Conservation (phyloP, 1,284 basidiomycete species). For the Agaricales sp. region DNA sequence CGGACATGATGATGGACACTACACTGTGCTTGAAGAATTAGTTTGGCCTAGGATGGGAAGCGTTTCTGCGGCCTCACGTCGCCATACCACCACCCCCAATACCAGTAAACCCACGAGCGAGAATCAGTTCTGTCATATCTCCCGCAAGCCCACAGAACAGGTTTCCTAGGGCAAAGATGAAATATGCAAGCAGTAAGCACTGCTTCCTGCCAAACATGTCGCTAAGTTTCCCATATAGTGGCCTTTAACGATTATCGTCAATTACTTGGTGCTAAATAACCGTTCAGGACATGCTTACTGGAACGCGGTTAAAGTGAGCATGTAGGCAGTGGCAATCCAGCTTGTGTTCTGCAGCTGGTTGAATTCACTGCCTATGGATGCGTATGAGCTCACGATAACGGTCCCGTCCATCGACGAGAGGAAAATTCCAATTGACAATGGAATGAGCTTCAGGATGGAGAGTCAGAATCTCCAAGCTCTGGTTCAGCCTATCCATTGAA, state of each 20-base stretch:
- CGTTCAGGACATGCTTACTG: constrained; percentile 31
- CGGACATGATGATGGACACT: constrained; percentile 52
- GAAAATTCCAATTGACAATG: constrained; percentile 49
- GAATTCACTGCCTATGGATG: constrained; percentile 51
- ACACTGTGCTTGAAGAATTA: constrained; percentile 34
- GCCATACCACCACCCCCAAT: constrained; percentile 58
- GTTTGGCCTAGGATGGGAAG: background rate
- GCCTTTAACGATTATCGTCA: constrained; percentile 22
- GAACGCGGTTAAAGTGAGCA: constrained; percentile 50
- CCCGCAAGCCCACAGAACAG: constrained; percentile 42
- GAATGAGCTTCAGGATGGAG: constrained; percentile 45
- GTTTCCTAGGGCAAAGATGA: constrained; percentile 42
- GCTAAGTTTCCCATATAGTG: constrained; percentile 53
- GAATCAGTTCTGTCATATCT: constrained; percentile 46
- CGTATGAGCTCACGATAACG: constrained; percentile 30
- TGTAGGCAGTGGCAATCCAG: constrained; percentile 56
- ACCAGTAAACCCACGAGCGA: constrained; percentile 45
- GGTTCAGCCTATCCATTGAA: constrained; percentile 39
- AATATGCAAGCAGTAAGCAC: constrained; percentile 46
- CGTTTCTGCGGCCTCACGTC: constrained; percentile 31
- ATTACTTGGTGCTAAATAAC: background rate
- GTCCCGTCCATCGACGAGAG: constrained; percentile 36
- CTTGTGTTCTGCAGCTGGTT: constrained; percentile 54
- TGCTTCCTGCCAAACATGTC: constrained; percentile 56
- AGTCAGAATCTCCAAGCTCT: constrained; percentile 45